Percentiles rank a stretch among this genome's conserved stretches.
Conservation (phyloP, 768 basidiomycete genomes). For the Kwoniella europaea region DNA sequence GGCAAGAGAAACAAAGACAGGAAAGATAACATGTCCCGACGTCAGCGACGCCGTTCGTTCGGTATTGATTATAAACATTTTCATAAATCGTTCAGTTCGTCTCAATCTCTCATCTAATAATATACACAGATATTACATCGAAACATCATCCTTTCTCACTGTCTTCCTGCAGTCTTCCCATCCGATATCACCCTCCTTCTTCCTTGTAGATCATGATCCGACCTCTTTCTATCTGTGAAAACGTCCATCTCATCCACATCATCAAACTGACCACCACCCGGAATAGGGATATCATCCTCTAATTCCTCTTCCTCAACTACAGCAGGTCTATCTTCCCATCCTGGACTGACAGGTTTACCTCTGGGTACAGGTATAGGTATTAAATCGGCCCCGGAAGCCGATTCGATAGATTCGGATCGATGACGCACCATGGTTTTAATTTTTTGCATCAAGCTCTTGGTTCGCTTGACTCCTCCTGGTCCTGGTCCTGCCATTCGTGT, state of each 20-base stretch:
- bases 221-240: neutral
- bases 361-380: constrained; percentile 5
- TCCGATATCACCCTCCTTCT: constrained; percentile 29
- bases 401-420: constrained; percentile 43
- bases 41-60: constrained; percentile 28
- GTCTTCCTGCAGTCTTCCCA: constrained; percentile 19
- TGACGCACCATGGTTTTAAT: constrained; percentile 57
- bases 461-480: constrained; percentile 53
- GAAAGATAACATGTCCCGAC: neutral
- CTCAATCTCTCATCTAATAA: constrained; percentile 1
- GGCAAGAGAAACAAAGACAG: neutral
- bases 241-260: constrained; percentile 29
- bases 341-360: constrained; percentile 25
- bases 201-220: neutral
- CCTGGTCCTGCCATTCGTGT: constrained; percentile 12
- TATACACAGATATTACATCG: neutral
- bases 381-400: constrained; percentile 1
- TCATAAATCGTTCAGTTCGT: constrained; percentile 4
- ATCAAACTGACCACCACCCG: constrained; percentile 26
- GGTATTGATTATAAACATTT: constrained; percentile 1
- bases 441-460: constrained; percentile 58
- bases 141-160: neutral
- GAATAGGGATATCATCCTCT: constrained; percentile 30
- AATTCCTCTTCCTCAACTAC: constrained; percentile 37
- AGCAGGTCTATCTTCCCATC: constrained; percentile 29